These are phyloP conservation scores for Hymenoscyphus fructigenus DNA, from an alignment of 2,329 filamentous ascomycete genomes.

Conservation along the genomic window DNA sequence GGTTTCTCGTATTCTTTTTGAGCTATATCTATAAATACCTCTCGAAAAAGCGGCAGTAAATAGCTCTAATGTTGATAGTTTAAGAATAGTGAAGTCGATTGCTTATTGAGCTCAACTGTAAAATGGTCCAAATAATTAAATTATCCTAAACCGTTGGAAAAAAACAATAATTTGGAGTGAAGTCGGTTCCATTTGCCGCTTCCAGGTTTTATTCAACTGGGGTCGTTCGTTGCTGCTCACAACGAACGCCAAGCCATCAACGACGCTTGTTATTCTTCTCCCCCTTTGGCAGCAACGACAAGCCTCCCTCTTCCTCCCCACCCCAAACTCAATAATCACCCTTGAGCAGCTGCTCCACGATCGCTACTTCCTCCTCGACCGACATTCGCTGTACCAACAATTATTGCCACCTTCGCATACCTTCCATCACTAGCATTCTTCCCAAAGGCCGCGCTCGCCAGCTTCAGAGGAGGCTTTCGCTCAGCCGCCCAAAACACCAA, in stretches of 20 bases:
- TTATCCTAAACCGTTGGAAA: too few relatives aligned
- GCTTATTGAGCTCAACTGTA: too few relatives aligned
- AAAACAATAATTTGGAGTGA: too few relatives aligned
- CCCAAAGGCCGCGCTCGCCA: not conserved
- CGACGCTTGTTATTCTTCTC: conserved; percentile 20
- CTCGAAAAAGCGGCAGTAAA: too few relatives aligned
- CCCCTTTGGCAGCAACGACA: conserved; percentile 19
- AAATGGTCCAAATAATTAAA: too few relatives aligned
- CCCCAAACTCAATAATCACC: conserved; percentile 8
- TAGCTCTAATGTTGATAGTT: too few relatives aligned
- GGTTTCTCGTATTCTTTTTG: too few relatives aligned
- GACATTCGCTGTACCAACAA: conserved; percentile 24
- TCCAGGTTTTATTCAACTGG: too few relatives aligned
- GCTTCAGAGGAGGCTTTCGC: conserved; percentile 3
- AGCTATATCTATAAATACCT: too few relatives aligned
- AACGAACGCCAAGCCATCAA: conserved; percentile 20
- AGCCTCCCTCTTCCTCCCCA: conserved; percentile 6
- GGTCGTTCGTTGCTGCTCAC: conserved; percentile 18
- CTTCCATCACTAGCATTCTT: not conserved
- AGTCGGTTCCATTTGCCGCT: too few relatives aligned
- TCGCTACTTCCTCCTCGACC: conserved; percentile 20
- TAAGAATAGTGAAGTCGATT: too few relatives aligned
- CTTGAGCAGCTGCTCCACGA: conserved; percentile 20
- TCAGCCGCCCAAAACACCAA: conserved; percentile 15
- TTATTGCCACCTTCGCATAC: not conserved